phyloP scores from a whole-genome alignment of 2,329 filamentous ascomycete species.

The Didymella lethalis region DNA sequence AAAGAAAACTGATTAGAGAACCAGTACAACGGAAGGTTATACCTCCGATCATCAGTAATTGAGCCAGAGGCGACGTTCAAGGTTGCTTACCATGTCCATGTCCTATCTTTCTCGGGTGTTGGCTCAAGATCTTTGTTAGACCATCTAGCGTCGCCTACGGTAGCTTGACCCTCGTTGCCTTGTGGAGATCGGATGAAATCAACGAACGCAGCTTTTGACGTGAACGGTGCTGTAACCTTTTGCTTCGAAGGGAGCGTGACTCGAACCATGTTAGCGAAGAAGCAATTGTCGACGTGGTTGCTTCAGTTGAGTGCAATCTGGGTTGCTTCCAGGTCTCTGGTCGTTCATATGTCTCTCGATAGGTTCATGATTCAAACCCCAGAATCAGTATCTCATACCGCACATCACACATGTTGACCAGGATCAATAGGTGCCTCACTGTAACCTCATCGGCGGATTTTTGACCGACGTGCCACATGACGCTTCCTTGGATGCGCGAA shows the following conservation, averaged over 20 bases:
- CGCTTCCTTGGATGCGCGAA: neutral
- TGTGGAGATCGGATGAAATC: conserved; percentile 27
- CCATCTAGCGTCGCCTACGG: conserved; percentile 32
- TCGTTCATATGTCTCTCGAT: conserved; percentile 3
- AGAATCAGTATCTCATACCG: neutral
- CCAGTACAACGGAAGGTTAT: conserved; percentile 37
- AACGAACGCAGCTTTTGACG: conserved; percentile 32
- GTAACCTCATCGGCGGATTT: conserved; percentile 12
- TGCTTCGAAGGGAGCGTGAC: neutral
- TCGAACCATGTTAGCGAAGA: neutral
- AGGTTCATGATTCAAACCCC: neutral
- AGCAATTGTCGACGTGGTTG: neutral
- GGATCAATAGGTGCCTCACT: neutral
- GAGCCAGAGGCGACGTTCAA: too few species aligned
- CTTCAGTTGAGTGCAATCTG: neutral
- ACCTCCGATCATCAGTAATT: conserved; percentile 11
- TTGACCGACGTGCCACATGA: conserved; percentile 5
- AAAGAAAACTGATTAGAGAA: conserved; percentile 33
- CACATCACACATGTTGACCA: neutral
- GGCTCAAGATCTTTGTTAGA: conserved; percentile 39
- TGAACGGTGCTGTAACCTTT: conserved; percentile 22
- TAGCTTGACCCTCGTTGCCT: conserved; percentile 23
- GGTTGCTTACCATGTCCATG: conserved; percentile 33
- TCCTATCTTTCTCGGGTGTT: conserved; percentile 32
- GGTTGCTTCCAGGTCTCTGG: neutral